Evolutionary conservation across 2,329 filamentous ascomycete species (phyloP).

Genomic region (Tolypocladium endophyticum): DNA sequence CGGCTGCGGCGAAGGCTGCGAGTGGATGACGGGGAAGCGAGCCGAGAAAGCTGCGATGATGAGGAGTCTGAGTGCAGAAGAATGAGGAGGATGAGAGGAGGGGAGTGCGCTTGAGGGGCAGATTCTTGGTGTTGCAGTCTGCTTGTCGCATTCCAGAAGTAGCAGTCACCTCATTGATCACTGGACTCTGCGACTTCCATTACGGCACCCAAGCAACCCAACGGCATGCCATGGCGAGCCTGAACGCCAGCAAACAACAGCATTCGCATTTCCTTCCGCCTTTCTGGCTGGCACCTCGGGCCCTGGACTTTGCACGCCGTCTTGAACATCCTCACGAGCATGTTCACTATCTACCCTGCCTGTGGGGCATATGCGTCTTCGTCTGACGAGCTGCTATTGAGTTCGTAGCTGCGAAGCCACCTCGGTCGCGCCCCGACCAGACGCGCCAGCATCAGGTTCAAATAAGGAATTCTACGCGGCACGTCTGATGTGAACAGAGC

Average conservation of each 20-base stretch:
- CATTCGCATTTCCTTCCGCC: not conserved
- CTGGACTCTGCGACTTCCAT: no score
- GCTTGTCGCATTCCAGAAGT: not conserved
- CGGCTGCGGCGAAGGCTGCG: not conserved
- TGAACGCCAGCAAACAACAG: not conserved
- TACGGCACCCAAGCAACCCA: not conserved
- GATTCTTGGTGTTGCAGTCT: not conserved
- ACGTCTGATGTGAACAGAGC: slow-evolving; percentile 4
- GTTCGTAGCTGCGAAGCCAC: not conserved
- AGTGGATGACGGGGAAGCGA: not conserved
- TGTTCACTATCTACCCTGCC: no score
- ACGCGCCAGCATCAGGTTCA: not conserved
- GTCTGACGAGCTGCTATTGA: not conserved
- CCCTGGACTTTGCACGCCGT: not conserved
- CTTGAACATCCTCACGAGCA: not conserved
- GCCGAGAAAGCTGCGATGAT: not conserved
- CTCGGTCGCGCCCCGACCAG: not conserved
- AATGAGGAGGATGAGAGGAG: not conserved
- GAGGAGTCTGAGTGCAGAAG: not conserved
- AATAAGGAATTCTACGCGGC: slow-evolving; percentile 2
- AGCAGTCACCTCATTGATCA: not conserved
- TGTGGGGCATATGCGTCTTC: not conserved
- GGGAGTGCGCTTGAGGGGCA: not conserved
- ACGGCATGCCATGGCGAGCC: not conserved
- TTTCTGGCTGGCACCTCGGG: not conserved